Conservation (phyloP, 1,284 basidiomycete species). For the Leccinum subrobustum region DNA sequence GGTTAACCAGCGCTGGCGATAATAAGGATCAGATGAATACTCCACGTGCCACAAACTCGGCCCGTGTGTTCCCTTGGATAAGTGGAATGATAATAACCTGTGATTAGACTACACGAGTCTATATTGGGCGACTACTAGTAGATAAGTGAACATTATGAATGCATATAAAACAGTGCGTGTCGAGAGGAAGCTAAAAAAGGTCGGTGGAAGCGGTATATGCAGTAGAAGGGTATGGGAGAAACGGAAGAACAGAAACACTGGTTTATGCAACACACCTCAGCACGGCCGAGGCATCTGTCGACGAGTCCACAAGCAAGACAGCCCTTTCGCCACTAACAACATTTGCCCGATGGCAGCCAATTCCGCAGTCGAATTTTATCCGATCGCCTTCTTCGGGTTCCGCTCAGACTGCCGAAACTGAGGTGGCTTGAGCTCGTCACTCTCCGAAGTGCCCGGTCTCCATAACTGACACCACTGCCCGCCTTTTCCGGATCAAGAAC, state of each 20-base stretch:
- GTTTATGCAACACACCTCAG: conserved; percentile 19
- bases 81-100: conserved; percentile 1
- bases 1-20: not conserved
- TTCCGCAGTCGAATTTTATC: conserved; percentile 59
- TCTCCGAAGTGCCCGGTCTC: conserved; percentile 86
- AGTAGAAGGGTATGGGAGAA: conserved; percentile 23
- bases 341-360: conserved; percentile 55
- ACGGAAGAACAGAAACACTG: conserved; percentile 5
- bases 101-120: conserved; percentile 13
- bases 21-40: conserved; percentile 1
- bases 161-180: conserved; percentile 13
- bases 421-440: conserved; percentile 82
- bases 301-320: not conserved
- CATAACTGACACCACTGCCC: conserved; percentile 94
- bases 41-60: not conserved
- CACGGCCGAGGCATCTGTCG: not conserved
- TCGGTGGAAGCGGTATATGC: conserved; percentile 19
- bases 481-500: conserved; percentile 89
- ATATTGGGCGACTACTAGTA: conserved; percentile 24
- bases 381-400: conserved; percentile 53
- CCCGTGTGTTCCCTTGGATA: not conserved
- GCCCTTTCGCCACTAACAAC: conserved; percentile 41
- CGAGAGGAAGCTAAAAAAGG: conserved; percentile 6
- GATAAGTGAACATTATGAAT: conserved; percentile 18
- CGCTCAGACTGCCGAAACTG: conserved; percentile 76